phyloP scores from a whole-genome alignment of 225 moss, liverwort and hornwort species.

The Climacium dendroides region DNA sequence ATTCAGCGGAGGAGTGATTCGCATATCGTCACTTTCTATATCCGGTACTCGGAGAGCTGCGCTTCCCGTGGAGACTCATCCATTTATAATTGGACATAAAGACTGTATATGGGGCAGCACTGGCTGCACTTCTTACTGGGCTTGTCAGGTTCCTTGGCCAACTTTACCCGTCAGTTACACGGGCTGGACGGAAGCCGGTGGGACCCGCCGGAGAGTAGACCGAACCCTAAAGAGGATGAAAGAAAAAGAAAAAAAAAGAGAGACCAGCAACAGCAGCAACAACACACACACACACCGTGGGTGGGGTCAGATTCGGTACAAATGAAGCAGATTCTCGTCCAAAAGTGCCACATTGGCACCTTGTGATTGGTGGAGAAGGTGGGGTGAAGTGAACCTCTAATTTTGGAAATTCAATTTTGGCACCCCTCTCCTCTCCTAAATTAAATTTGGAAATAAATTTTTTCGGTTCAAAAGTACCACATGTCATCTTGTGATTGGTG shows the following conservation, averaged over 20 bases:
- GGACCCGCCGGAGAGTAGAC: background rate
- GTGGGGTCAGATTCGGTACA: background rate
- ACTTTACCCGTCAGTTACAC: background rate
- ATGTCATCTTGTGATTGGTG: too few relatives aligned
- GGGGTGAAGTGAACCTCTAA: too few relatives aligned
- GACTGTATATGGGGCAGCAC: background rate
- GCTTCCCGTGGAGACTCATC: background rate
- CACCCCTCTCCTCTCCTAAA: too few relatives aligned
- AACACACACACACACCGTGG: too few relatives aligned
- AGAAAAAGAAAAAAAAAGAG: rapidly evolving
- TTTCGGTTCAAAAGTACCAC: background rate
- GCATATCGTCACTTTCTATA: background rate
- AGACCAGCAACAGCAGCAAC: too few relatives aligned
- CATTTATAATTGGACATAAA: background rate
- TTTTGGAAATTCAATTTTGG: too few relatives aligned
- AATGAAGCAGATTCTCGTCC: background rate
- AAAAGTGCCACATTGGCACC: background rate
- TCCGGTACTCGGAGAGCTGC: background rate
- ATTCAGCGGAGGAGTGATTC: background rate
- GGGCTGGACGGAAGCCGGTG: background rate
- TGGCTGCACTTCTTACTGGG: background rate
- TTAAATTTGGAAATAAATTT: background rate
- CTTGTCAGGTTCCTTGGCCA: background rate
- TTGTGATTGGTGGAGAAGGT: too few relatives aligned
- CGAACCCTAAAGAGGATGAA: background rate